A percentile compares a stretch with the other conserved stretches of the same genome.
phyloP scores from a whole-genome alignment of 1,284 basidiomycete species.

The Cryptococcus depauperatus region DNA sequence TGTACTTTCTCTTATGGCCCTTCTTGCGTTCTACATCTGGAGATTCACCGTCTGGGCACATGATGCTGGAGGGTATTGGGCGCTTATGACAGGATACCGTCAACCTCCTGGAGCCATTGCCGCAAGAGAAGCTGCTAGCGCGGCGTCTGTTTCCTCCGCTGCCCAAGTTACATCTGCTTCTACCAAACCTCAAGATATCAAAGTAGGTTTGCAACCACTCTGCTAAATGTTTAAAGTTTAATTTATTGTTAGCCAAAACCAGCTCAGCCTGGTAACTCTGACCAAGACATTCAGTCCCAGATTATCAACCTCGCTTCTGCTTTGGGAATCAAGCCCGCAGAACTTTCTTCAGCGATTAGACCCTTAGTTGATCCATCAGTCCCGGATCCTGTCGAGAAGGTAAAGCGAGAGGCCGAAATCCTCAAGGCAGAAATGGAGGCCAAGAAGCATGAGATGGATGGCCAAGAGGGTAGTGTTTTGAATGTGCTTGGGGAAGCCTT shows the following conservation, averaged over 20 bases:
- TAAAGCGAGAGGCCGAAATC: conserved; percentile 27
- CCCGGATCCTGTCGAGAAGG: conserved; percentile 33
- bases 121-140: conserved; percentile 10
- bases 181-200: conserved; percentile 3
- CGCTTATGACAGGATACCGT: conserved; percentile 36
- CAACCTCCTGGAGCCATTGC: conserved; percentile 10
- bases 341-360: conserved; percentile 39
- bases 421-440: conserved; percentile 29
- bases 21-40: conserved; percentile 42
- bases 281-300: conserved; percentile 35
- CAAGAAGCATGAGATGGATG: conserved; percentile 10
- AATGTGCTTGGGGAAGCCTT: conserved; percentile 39
- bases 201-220: conserved; percentile 5
- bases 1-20: conserved; percentile 26
- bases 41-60: conserved; percentile 40
- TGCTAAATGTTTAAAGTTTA: not conserved
- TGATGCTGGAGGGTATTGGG: conserved; percentile 44
- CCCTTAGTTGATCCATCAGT: conserved; percentile 43
- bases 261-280: conserved; percentile 4
- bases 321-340: conserved; percentile 42
- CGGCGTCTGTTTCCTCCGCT: not conserved
- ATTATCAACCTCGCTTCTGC: conserved; percentile 38
- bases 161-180: not conserved
- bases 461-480: conserved; percentile 26
- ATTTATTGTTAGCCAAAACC: conserved; percentile 10